Conservation (phyloP, 23 red algal genomes). For the Gracilaria domingensis region DNA sequence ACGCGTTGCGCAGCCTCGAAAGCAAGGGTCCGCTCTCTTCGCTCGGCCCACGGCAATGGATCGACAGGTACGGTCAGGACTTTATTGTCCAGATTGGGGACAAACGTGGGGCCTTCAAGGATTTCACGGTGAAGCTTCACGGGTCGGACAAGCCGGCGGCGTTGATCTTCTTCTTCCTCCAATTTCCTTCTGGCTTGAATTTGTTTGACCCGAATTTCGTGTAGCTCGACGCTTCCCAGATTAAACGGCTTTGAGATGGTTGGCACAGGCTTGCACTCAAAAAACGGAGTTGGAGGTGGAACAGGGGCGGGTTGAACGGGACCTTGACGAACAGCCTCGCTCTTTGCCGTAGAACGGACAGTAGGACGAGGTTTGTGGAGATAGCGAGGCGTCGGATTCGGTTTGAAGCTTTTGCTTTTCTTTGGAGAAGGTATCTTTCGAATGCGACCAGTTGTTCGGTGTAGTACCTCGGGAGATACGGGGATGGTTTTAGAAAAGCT, state of each 20-base stretch:
- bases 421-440: conserved; percentile 3
- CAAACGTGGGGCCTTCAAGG: conserved; percentile 36
- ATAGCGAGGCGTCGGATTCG: conserved; percentile 26
- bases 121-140: conserved; percentile 28
- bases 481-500: conserved; percentile 20
- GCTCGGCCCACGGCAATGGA: conserved; percentile 25
- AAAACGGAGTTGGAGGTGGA: background rate
- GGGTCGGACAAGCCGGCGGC: conserved; percentile 1
- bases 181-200: conserved; percentile 6
- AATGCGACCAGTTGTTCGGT: conserved; percentile 21
- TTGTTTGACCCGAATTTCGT: background rate
- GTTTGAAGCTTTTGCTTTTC: background rate
- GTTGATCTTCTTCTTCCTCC: conserved; percentile 14
- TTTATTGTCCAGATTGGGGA: conserved; percentile 20
- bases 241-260: conserved; percentile 23
- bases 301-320: background rate
- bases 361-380: background rate
- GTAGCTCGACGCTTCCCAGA: conserved; percentile 13
- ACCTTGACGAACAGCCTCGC: background rate
- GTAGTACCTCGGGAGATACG: conserved; percentile 19
- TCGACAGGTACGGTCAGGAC: conserved; percentile 19
- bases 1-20: conserved; percentile 37
- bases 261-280: background rate
- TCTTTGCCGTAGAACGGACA: conserved; percentile 23
- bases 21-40: conserved; percentile 32